These are phyloP conservation scores for Hordeum marinum DNA, from an alignment of 176 grass and related monocot species.

Conservation along the genomic window DNA sequence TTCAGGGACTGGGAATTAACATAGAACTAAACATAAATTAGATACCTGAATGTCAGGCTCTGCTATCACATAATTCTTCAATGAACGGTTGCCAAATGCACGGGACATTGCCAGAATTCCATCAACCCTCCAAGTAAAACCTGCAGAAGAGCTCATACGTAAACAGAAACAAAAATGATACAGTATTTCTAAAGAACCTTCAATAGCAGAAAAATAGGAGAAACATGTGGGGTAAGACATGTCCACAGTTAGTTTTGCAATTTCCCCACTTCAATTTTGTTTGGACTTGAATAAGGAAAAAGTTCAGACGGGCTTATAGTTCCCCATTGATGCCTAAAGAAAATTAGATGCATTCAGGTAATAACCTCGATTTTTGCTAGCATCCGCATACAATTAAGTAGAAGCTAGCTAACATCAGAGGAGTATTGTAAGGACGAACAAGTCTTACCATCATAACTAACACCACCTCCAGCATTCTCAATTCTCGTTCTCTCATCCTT, in stretches of 20 bases:
- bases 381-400: background rate
- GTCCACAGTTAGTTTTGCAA: background rate
- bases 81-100: slow-evolving; percentile 73
- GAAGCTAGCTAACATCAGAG: background rate
- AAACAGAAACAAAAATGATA: background rate
- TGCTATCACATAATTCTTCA: slow-evolving; percentile 72
- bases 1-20: background rate
- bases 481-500: slow-evolving; percentile 69
- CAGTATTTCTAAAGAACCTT: slow-evolving; percentile 19
- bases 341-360: background rate
- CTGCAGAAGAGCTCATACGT: slow-evolving; percentile 35
- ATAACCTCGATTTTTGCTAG: background rate
- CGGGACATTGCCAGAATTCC: slow-evolving; percentile 89
- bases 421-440: background rate
- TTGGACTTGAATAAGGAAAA: background rate
- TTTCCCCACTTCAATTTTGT: background rate
- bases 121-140: slow-evolving; percentile 74
- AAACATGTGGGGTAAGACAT: slow-evolving; percentile 2
- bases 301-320: background rate
- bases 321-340: background rate
- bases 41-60: slow-evolving; percentile 86
- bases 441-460: slow-evolving; percentile 65
- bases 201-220: background rate
- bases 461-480: slow-evolving; percentile 74
- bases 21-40: slow-evolving; percentile 19